Evolutionary conservation across 2,329 filamentous ascomycete genomes (phyloP), one percentile per base, ranked within the genome.

Genomic region (Colletotrichum agaves): DNA sequence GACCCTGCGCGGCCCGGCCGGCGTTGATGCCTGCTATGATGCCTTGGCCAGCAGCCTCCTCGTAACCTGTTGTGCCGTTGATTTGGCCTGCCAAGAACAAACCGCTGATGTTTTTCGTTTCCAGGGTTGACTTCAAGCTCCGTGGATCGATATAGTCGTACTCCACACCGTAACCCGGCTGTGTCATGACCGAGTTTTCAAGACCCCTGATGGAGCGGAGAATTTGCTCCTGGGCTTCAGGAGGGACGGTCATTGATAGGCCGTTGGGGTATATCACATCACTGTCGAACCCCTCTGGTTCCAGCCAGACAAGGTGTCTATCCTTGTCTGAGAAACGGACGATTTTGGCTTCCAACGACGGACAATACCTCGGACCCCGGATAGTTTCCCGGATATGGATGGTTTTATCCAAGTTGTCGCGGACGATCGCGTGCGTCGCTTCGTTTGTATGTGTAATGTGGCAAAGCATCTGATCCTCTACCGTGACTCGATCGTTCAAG

Each of bases 81-180:
- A 99, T 98, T 78, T 99, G 96, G 4, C 96, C 96, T 0, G 96
- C 96, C 35, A 99, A 86, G 80, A 92, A 99, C 12, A 99, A 87
- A 1, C 96, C 96, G 7, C 84, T 84, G 70, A 99, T 97, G 21
- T 91, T 86, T 79, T 98, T 99, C 1, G 96, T 98, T 79, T 99
- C 96, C 7, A 99, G 87, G 0, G 94, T 96, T n/a, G 92, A 89
- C 71, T 90, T 91, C 3, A 99, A 85, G 72, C 92, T 91, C 59
- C 96, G 91, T 17, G 96, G 96, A 76, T 99, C 96, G 17, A 99
- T 93, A 78, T 99, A 99, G 81, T 98, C 96, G 78, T 99, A 99
- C 78, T 99, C 96, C 2, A 99, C 96, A 7, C 96, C 96, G 75
- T 99, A 99, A 8, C 95, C 96, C 1, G 95, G 91, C 75, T 98